Evolutionary conservation across 148 eudicot species (phyloP).

Genomic region (Arbutus unedo): DNA sequence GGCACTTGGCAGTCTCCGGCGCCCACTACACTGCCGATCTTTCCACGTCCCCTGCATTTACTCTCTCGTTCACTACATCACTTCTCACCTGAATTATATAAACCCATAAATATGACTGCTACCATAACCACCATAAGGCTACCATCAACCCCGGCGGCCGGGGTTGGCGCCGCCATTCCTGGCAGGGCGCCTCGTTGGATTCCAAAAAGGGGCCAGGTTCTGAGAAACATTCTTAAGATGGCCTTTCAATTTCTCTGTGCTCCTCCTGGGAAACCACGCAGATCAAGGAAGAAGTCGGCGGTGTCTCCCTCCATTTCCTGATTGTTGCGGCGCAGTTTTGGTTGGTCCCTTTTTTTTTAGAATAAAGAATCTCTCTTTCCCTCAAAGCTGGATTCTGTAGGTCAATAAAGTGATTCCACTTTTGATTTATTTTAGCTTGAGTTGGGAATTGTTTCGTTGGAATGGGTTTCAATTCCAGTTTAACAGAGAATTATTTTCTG

Average conservation of each 20-base stretch:
- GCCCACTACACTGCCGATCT: no score
- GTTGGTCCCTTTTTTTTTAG: neutral
- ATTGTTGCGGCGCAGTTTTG: neutral
- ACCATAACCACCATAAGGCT: neutral
- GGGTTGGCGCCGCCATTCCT: neutral
- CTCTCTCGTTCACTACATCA: neutral
- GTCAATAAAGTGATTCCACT: neutral
- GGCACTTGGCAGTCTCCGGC: no score
- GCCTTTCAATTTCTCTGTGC: neutral
- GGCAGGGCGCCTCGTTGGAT: neutral
- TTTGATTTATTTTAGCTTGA: neutral
- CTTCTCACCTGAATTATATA: neutral
- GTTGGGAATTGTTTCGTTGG: neutral
- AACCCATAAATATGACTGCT: neutral
- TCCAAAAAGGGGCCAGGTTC: neutral
- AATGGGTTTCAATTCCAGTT: no score
- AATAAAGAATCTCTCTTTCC: no score
- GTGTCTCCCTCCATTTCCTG: neutral
- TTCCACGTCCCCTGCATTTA: no score
- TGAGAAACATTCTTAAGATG: neutral
- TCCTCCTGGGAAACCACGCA: neutral
- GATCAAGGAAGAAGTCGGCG: neutral
- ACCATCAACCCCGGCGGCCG: neutral
- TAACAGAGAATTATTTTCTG: no score
- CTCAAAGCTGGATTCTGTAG: no score